Evolutionary conservation across 192 early-diverging fungal species (phyloP), one percentile per base, ranked within the genome.

Genomic region (Umbelopsis isabellina): DNA sequence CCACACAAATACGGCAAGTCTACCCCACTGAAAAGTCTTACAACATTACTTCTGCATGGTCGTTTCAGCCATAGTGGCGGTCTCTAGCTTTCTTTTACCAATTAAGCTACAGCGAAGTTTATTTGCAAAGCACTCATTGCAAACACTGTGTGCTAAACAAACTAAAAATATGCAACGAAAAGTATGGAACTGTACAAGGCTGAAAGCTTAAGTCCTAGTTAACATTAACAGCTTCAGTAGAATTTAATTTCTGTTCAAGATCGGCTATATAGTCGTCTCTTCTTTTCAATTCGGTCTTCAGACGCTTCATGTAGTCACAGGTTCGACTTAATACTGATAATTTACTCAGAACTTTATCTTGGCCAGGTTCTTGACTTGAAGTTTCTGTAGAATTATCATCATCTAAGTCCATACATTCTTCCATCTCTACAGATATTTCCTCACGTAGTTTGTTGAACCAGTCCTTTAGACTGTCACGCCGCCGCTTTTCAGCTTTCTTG

Each of bases 401-500:
- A 35, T 22, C 37, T 10, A 41, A 27, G 30, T 61, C 30, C 5
- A n/a, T 16, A 35, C 33, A 25, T 0, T 61, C 55, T 16, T 61
- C 55, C 25, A 61, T 35, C 7, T 61, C 86, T 16, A 87, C 81
- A 8, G 93, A 92, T 37, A 97, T 75, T 47, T 92, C 80, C 0
- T 74, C 64, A 55, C 86, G 79, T 12, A 99, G 80, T 9, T 90
- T 83, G 46, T 98, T 93, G 73, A 99, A 99, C 58, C 91, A 93
- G 41, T 89, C 77, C 65, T 97, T 97, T 2, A 99, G 86, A 37
- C 91, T 92, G 68, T 99, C 97, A 9, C 97, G 86, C 18, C 97
- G 91, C 74, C 93, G 93, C 76, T 99, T 96, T 76, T 99, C 97
- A 7, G 96, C 95, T 47, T 94, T 90, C 80, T 98, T 97, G 83